Conservation (phyloP, 495 filamentous ascomycete genomes). For the Viridothelium virens region DNA sequence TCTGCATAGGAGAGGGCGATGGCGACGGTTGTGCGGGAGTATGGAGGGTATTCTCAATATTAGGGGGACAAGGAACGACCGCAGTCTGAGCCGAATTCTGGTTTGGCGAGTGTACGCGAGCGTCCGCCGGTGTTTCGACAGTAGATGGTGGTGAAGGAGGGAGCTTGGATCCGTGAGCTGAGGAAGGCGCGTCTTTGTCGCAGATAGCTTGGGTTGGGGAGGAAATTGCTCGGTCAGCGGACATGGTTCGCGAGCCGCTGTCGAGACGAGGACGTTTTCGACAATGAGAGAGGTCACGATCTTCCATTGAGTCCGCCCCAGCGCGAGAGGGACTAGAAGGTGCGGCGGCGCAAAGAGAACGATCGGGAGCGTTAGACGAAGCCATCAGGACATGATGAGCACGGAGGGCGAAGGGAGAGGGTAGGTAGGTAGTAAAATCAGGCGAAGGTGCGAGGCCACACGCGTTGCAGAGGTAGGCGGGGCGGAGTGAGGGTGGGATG, state of each 20-base stretch:
- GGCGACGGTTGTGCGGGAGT: not conserved
- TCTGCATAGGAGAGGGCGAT: constrained; percentile 1
- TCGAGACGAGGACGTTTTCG: constrained; percentile 59
- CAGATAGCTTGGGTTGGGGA: constrained; percentile 20
- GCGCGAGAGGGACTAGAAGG: constrained; percentile 27
- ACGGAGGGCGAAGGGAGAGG: not conserved
- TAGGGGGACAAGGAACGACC: not conserved
- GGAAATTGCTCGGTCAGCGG: constrained; percentile 19
- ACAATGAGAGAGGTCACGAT: constrained; percentile 45
- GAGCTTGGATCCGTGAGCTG: not conserved
- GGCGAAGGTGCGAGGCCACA: not conserved
- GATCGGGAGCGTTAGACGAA: constrained; percentile 11
- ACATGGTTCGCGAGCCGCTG: constrained; percentile 46
- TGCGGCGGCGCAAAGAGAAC: not conserved
- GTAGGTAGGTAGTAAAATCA: not conserved
- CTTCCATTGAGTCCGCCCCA: constrained; percentile 48
- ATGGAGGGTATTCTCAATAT: not conserved
- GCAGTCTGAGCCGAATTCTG: not conserved
- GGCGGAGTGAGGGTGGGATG: too few species aligned
- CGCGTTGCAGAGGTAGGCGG: too few species aligned
- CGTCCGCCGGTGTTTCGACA: not conserved
- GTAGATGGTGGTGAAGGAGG: not conserved
- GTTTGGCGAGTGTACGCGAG: not conserved
- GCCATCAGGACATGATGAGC: constrained; percentile 1
- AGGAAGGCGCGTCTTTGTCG: not conserved